These are phyloP conservation scores for Cercophora sp. DNA, from an alignment of 495 filamentous ascomycete genomes.

Conservation along the genomic window DNA sequence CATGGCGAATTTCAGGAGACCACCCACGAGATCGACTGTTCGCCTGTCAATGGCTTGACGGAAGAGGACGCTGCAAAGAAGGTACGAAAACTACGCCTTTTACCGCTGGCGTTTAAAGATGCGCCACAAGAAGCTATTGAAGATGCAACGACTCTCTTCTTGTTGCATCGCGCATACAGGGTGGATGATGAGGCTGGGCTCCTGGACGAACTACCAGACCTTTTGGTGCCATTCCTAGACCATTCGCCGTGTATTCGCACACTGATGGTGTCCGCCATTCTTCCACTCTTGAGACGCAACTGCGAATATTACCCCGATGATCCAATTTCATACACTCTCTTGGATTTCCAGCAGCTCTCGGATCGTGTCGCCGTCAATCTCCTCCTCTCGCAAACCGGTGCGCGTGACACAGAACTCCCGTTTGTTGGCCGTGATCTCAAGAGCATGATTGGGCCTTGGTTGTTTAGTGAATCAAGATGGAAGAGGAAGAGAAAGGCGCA, in stretches of 20 bases:
- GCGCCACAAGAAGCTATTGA: constrained; percentile 41
- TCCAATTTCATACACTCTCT: constrained; percentile 52
- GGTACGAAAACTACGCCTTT: constrained; percentile 65
- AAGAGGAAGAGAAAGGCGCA: too few relatives aligned
- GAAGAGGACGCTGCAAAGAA: constrained; percentile 63
- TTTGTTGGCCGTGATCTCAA: constrained; percentile 67
- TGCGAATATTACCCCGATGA: constrained; percentile 75
- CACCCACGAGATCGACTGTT: constrained; percentile 46
- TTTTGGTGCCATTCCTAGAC: constrained; percentile 72
- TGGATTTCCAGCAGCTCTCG: constrained; percentile 58
- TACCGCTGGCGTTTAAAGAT: constrained; percentile 53
- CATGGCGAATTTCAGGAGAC: constrained; percentile 34
- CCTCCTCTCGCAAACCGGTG: constrained; percentile 61
- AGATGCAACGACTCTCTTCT: constrained; percentile 63
- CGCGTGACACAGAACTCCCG: constrained; percentile 35
- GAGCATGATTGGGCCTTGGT: constrained; percentile 77
- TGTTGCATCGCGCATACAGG: constrained; percentile 68
- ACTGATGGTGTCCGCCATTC: constrained; percentile 73
- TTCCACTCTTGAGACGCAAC: constrained; percentile 76
- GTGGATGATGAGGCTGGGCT: constrained; percentile 79
- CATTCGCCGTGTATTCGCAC: constrained; percentile 61
- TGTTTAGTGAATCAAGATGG: constrained; percentile 64
- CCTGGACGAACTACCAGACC: constrained; percentile 63
- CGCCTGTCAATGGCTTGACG: constrained; percentile 57
- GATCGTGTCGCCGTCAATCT: constrained; percentile 60